phyloP scores from a whole-genome alignment of 2,329 filamentous ascomycete species.

The Aspergillus caelatus region DNA sequence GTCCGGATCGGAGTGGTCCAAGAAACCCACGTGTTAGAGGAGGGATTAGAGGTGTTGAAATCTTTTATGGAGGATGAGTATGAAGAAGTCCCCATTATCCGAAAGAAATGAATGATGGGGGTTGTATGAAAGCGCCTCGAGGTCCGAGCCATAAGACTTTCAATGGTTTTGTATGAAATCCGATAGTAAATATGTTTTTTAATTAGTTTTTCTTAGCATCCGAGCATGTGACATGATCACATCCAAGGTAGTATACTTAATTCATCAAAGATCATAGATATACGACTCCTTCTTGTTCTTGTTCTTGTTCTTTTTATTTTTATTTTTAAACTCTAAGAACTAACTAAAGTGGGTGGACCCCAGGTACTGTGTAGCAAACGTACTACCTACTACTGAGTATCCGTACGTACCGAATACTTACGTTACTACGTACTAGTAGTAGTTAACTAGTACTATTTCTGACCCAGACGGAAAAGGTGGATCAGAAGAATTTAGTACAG shows the following conservation, averaged over 20 bases:
- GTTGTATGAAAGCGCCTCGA: slow-evolving; percentile 33
- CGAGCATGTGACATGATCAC: no score
- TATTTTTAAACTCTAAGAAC: not conserved
- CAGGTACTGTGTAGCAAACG: no score
- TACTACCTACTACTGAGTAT: no score
- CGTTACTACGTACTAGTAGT: no score
- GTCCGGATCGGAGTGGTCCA: slow-evolving; percentile 76
- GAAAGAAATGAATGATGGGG: slow-evolving; percentile 60
- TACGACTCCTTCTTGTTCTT: no score
- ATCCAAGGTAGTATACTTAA: no score
- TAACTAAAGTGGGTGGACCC: not conserved
- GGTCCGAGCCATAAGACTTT: not conserved
- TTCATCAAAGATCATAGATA: no score
- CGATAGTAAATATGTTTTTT: no score
- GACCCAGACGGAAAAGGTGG: not conserved
- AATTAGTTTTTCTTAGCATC: no score
- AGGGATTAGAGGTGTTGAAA: slow-evolving; percentile 60
- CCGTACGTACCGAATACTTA: not conserved
- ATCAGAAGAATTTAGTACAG: not conserved
- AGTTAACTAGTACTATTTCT: no score
- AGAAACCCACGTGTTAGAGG: slow-evolving; percentile 65
- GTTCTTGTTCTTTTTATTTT: not conserved
- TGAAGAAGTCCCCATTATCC: slow-evolving; percentile 51
- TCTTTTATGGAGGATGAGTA: slow-evolving; percentile 58
- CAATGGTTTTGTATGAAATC: no score